A percentile compares a stretch with the other conserved stretches of the same genome.
These are phyloP conservation scores for Helicocarpus griseus DNA, from an alignment of 2,329 filamentous ascomycete genomes.

Conservation along the genomic window DNA sequence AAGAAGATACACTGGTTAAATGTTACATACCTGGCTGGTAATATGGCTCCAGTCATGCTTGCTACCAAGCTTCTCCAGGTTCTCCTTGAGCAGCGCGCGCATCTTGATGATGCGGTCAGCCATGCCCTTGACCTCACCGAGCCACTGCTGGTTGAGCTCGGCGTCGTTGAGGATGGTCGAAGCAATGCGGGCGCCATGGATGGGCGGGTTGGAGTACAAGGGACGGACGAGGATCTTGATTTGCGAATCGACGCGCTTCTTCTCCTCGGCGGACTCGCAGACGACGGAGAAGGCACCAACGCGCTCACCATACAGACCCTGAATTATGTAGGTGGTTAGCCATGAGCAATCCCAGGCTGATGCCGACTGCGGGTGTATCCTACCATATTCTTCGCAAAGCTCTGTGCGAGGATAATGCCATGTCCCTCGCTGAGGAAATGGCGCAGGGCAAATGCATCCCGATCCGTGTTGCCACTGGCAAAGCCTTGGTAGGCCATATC, in stretches of 20 bases:
- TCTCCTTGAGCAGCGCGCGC: slow-evolving; percentile 86
- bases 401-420: slow-evolving; percentile 78
- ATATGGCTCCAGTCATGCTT: slow-evolving; percentile 99
- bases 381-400: slow-evolving; percentile 99
- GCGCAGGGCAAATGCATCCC: slow-evolving; percentile 86
- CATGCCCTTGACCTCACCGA: slow-evolving; percentile 95
- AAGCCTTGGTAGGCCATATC: slow-evolving; percentile 99
- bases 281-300: slow-evolving; percentile 94
- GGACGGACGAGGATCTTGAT: slow-evolving; percentile 97
- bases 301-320: slow-evolving; percentile 97
- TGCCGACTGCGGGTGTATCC: slow-evolving; percentile 13
- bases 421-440: slow-evolving; percentile 91
- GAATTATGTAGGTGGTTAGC: too few species aligned
- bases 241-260: slow-evolving; percentile 92
- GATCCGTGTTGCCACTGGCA: slow-evolving; percentile 81
- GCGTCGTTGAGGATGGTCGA: slow-evolving; percentile 82
- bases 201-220: slow-evolving; percentile 94
- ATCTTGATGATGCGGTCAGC: slow-evolving; percentile 98
- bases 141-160: slow-evolving; percentile 83
- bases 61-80: slow-evolving; percentile 89
- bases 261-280: slow-evolving; percentile 74
- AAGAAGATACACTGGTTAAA: too few species aligned
- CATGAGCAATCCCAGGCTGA: too few species aligned
- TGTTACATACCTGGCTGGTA: slow-evolving; percentile 65
- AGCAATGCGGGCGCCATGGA: slow-evolving; percentile 92